These are phyloP conservation scores for Cadophora malorum DNA, from an alignment of 2,329 filamentous ascomycete genomes.

Conservation along the genomic window DNA sequence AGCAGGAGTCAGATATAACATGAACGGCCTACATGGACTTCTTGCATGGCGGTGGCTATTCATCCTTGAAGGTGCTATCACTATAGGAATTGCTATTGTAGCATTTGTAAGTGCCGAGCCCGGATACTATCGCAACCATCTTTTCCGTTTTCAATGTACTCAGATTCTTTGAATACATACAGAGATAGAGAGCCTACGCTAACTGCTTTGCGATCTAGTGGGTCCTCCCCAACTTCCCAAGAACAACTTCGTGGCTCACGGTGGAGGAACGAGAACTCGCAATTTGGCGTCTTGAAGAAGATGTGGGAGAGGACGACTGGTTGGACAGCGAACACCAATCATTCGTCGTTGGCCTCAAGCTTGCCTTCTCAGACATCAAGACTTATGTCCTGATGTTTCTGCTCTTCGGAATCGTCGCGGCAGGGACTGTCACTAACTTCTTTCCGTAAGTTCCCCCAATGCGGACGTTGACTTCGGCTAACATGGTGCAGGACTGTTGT, in stretches of 20 bases:
- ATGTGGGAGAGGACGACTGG: constrained; percentile 70
- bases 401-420: constrained; percentile 63
- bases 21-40: constrained; percentile 63
- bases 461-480: constrained; percentile 54
- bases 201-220: background rate
- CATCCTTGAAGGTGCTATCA: constrained; percentile 73
- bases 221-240: constrained; percentile 71
- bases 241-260: constrained; percentile 61
- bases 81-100: constrained; percentile 62
- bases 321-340: constrained; percentile 61
- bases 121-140: background rate
- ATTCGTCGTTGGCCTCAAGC: constrained; percentile 57
- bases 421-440: constrained; percentile 69
- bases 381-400: constrained; percentile 40
- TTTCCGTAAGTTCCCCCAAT: constrained; percentile 56
- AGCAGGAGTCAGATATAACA: constrained; percentile 69
- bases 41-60: constrained; percentile 72
- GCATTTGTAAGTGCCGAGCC: constrained; percentile 54
- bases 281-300: constrained; percentile 66
- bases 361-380: constrained; percentile 63
- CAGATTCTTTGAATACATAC: background rate
- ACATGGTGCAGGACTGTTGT: constrained; percentile 61
- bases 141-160: background rate
- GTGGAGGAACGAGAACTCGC: constrained; percentile 64
- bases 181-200: background rate